Evolutionary conservation across 176 grass and related monocot genomes (phyloP), one percentile per base, ranked within the genome.

Genomic region (Themeda triandra): DNA sequence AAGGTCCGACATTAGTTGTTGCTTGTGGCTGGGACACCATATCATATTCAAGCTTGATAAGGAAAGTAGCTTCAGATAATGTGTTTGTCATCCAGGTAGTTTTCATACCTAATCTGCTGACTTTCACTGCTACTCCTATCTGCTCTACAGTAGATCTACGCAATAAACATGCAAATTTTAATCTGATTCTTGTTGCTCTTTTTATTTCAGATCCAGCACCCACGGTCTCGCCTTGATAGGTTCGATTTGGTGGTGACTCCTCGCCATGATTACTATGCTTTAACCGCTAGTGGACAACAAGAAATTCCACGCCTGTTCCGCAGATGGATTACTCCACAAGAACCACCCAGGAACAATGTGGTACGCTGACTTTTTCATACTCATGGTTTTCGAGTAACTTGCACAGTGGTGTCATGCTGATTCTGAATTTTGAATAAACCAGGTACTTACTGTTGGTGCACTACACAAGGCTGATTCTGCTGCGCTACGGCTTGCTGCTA

Each of bases 81-180:
- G 92, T 95, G 18, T 95, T 98, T 87, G 92, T 93, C 83, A 89
- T 98, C 86, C 96, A 98, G 96, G 96, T 95, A 85, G 37, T 40
- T 69, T 67, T 69, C 75, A 80, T 73, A 56, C 30, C 15, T 69
- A 83, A 75, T 76, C 1, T 6, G 4, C 31, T 19, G 48, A 6
- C 31, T 53, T 69, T 71, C 84, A 84, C 14, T 84, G 10, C 77
- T 76, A 27, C 24, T 62, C 24, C n/a, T 62, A 24, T 80, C 21
- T 82, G 29, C 65, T 58, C 41, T 54, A 67, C 8, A 56, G 63
- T 77, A 69, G 63, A 33, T 35, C 29, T 29, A 48, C 28, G 66
- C 73, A 58, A 76, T 71, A 68, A 81, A 27, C 10, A 45, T 73
- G 66, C 0, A 2, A 59, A 44, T 54, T 18, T 21, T 71, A 18